Evolutionary conservation across 1,139 yeast genomes (phyloP), one percentile per base, ranked within the genome.

Genomic region (Arxiozyma bovina): DNA sequence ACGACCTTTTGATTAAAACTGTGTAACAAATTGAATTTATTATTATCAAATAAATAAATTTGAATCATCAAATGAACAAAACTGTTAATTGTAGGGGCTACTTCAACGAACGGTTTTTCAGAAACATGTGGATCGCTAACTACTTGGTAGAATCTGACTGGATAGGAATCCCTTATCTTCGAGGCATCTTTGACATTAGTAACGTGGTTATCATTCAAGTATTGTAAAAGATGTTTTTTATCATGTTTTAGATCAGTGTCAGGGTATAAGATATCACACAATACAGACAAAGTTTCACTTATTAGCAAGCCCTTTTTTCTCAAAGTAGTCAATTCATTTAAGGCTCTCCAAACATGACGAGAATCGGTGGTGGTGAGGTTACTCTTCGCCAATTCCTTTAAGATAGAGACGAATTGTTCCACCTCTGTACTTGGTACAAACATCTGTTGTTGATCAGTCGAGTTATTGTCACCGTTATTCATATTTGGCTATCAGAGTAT

Each of bases 321-420:
- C 59, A 91, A 75, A 4, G 82, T 76, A 8, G 94, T 88, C 62
- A 91, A 76, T 57, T 89, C 95, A 61, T 96, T 83, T 61, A 93
- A 78, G 20, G 89, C 93, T 67, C 87, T 87, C 70, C 94, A 79
- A 52, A 93, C 82, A 71, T 85, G 88, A 61, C 97, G 82, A 61
- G 95, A 88, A 71, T 93, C 99, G 66, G 83, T 83, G 56, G 83
- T 82, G 53, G 81, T 71, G 3, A 34, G n/a, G 6, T 89, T 87
- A 0, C 96, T 89, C 69, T 85, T 85, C n/a, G 70, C 60, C 30
- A 71, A 64, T 47, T 70, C 68, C 44, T 64, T 67, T 45, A 73
- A 61, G 3, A 70, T 64, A 8, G 62, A 54, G 50, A 72, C 63
- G 38, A 71, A 61, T 46, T 60, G 61, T 18, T 63, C 63, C 45